A percentile compares a stretch with the other conserved stretches of the same genome.
These are phyloP conservation scores for Coelastrella sp. DNA, from an alignment of 139 green algal species.

Conservation along the genomic window DNA sequence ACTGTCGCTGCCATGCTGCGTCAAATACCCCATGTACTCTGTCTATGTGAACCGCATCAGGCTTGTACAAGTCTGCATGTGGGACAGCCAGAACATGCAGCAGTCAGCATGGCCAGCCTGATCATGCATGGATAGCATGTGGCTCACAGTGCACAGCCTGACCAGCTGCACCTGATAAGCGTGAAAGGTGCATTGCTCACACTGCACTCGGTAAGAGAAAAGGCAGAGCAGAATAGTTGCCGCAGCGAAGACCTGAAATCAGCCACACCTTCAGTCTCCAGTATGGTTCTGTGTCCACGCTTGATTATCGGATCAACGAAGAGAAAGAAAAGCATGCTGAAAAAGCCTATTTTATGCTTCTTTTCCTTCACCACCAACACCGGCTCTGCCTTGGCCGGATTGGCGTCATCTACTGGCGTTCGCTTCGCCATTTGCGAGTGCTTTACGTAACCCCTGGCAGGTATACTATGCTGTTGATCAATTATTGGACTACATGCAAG, in stretches of 20 bases:
- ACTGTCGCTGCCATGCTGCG: slow-evolving; percentile 43
- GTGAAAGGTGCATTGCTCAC: background rate
- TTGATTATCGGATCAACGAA: slow-evolving; percentile 50
- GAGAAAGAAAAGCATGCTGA: slow-evolving; percentile 45
- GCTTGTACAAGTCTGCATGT: slow-evolving; percentile 32
- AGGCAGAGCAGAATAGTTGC: too few relatives aligned
- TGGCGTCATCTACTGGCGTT: background rate
- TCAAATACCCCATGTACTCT: slow-evolving; percentile 42
- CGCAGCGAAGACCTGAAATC: too few relatives aligned
- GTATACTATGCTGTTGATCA: too few relatives aligned
- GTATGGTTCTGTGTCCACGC: slow-evolving; percentile 30
- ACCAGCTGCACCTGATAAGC: too few relatives aligned
- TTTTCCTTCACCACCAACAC: background rate
- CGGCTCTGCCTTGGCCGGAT: background rate
- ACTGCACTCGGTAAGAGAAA: background rate
- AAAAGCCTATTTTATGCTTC: background rate
- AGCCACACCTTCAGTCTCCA: slow-evolving; percentile 8
- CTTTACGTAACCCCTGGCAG: background rate
- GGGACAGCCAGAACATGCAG: background rate
- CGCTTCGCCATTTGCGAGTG: background rate
- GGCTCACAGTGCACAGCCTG: too few relatives aligned
- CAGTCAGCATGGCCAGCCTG: background rate
- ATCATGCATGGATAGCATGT: background rate
- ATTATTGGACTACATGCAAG: too few relatives aligned
- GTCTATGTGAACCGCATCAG: slow-evolving; percentile 38